Evolutionary conservation across 768 basidiomycete genomes (phyloP), one percentile per base, ranked within the genome.

Genomic region (Rhodotorula kratochvilovae): DNA sequence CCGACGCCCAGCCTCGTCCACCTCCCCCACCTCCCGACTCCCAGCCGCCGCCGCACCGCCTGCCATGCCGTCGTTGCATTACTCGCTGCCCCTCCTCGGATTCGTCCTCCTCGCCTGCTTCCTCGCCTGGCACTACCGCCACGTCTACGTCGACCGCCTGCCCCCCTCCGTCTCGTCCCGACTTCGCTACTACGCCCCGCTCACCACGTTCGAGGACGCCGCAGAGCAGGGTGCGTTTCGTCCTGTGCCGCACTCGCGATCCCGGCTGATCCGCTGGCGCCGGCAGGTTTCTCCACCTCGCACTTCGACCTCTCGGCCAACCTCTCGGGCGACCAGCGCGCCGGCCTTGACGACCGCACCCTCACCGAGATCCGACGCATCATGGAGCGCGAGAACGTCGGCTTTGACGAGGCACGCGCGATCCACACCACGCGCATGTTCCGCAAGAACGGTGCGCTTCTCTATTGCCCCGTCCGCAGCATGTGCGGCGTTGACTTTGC

Each of bases 291-390:
- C 67, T 71, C 68, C 6, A 68, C 69, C 5, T 35, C 65, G 6
- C 61, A 64, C 45, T 76, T 76, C 33, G 72, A 76, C 51, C 63
- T 76, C 16, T 63, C 64, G 13, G 42, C 12, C 11, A 76, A 76
- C 65, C 11, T 76, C 23, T 58, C 43, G 0, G 75, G 66, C 25
- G 75, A 73, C 61, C 23, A 59, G 39, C 39, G 75, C 39, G 67
- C 70, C 13, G 75, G 72, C 0, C 58, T 76, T 23, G 75, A 76
- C 60, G 75, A 71, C 10, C 55, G 50, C 6, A 69, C 69, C 23
- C 54, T 77, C 61, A 77, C 74, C n/a, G 70, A 76, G 43, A 53
- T 77, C 3, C 31, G 76, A 27, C 45, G 76, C 39, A 72, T 77
- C 50, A 77, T 77, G 76, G 76, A 77, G 45, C 57, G 67, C 45